phyloP scores from a whole-genome alignment of 1,284 basidiomycete genomes.

The Sanguinoderma infundibulare region DNA sequence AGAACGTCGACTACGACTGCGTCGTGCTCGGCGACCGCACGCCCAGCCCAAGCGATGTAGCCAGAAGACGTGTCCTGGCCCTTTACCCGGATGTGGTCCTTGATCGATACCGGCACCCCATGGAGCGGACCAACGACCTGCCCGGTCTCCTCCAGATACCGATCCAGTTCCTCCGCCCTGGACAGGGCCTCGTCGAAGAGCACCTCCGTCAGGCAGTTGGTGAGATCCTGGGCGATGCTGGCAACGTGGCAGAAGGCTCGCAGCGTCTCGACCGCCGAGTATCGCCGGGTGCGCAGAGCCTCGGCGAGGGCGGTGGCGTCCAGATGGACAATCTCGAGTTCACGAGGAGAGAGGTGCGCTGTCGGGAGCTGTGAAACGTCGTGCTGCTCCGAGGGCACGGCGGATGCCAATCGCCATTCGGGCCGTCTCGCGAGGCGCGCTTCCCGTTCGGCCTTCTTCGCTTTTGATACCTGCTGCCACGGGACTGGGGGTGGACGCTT shows the following conservation, averaged over 20 bases:
- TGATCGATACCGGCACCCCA: conserved; percentile 60
- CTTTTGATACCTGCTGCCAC: conserved; percentile 30
- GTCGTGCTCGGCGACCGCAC: conserved; percentile 44
- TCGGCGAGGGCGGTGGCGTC: conserved; percentile 41
- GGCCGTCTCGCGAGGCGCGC: conserved; percentile 33
- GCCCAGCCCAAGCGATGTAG: conserved; percentile 56
- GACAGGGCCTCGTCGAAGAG: conserved; percentile 56
- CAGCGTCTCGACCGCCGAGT: conserved; percentile 40
- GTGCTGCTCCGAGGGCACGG: conserved; percentile 25
- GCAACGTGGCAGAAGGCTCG: conserved; percentile 42
- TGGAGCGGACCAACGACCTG: conserved; percentile 61
- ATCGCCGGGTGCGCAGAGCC: conserved; percentile 34
- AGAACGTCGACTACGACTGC: conserved; percentile 52
- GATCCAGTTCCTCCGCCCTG: conserved; percentile 56
- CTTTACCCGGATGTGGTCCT: conserved; percentile 57
- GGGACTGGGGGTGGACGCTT: conserved; percentile 3
- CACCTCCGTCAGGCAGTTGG: conserved; percentile 63
- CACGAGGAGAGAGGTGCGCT: conserved; percentile 36
- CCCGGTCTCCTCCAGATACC: conserved; percentile 47
- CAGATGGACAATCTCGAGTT: conserved; percentile 38
- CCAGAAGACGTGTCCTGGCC: conserved; percentile 54
- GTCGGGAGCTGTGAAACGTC: conserved; percentile 38
- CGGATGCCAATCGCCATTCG: conserved; percentile 36
- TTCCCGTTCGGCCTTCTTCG: conserved; percentile 37
- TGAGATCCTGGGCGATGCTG: conserved; percentile 41